A percentile compares a stretch with the other conserved stretches of the same genome.
Conservation (phyloP, 495 filamentous ascomycete genomes). For the Penicillium roqueforti region DNA sequence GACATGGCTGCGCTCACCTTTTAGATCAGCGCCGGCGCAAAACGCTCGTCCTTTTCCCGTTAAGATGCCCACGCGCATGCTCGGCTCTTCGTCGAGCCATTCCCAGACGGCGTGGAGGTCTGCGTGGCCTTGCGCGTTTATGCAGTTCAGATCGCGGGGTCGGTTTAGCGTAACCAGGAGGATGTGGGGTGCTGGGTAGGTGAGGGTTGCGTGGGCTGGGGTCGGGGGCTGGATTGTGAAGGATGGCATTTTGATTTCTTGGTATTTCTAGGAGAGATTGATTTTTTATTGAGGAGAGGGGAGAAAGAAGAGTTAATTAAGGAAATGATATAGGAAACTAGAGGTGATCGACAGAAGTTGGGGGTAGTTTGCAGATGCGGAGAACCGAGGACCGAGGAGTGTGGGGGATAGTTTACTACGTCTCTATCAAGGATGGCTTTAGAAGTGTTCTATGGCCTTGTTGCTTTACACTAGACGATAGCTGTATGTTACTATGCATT, state of each 20-base stretch:
- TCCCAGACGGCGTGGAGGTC: conserved; percentile 51
- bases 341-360: conserved; percentile 1
- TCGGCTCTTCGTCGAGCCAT: conserved; percentile 55
- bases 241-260: conserved; percentile 13
- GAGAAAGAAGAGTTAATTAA: not conserved
- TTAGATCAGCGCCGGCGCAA: conserved; percentile 57
- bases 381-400: conserved; percentile 33
- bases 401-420: not conserved
- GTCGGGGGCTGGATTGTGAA: conserved; percentile 38
- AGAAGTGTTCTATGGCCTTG: not conserved
- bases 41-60: conserved; percentile 56
- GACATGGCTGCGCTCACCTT: conserved; percentile 28
- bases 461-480: too few relatives aligned
- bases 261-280: not conserved
- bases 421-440: too few relatives aligned
- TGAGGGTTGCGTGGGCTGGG: conserved; percentile 34
- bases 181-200: conserved; percentile 46
- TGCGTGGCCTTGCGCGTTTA: conserved; percentile 46
- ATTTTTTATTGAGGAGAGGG: not conserved
- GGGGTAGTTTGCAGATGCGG: conserved; percentile 18
- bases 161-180: conserved; percentile 48
- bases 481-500: not conserved
- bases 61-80: conserved; percentile 50
- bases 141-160: conserved; percentile 46
- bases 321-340: not conserved